Evolutionary conservation across 176 grass and related monocot species (phyloP).

Genomic region (Rhynchospora breviuscula): DNA sequence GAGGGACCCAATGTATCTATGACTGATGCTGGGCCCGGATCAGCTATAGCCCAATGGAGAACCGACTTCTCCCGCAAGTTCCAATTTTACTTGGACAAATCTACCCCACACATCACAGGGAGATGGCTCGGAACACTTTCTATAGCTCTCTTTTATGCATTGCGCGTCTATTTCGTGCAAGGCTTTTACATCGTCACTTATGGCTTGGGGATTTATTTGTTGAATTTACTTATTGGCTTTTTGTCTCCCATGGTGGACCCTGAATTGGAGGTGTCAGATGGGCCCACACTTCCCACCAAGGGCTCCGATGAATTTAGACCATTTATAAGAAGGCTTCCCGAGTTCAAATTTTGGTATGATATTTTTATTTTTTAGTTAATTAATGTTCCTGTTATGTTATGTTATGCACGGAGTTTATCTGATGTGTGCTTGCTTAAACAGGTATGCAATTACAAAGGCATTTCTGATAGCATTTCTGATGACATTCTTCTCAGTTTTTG

Average conservation of each 20-base stretch:
- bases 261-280: slow-evolving; percentile 55
- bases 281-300: slow-evolving; percentile 56
- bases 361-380: neutral
- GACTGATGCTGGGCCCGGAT: slow-evolving; percentile 4
- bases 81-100: slow-evolving; percentile 87
- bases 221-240: slow-evolving; percentile 93
- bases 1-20: slow-evolving; percentile 25
- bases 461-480: slow-evolving; percentile 81
- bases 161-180: slow-evolving; percentile 67
- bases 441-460: slow-evolving; percentile 96
- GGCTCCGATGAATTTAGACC: slow-evolving; percentile 96
- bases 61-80: slow-evolving; percentile 57
- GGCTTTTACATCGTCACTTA: slow-evolving; percentile 91
- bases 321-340: slow-evolving; percentile 82
- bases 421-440: slow-evolving; percentile 30
- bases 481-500: slow-evolving; percentile 96
- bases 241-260: slow-evolving; percentile 93
- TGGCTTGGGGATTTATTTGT: slow-evolving; percentile 87
- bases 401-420: neutral
- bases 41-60: slow-evolving; percentile 56
- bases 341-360: slow-evolving; percentile 94
- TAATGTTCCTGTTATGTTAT: neutral
- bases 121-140: slow-evolving; percentile 73
- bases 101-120: slow-evolving; percentile 61
- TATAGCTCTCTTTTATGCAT: slow-evolving; percentile 43